A percentile compares a stretch with the other conserved stretches of the same genome.
Conservation (phyloP, 352 stramenopile species). For the Phytopythium kandeliae region DNA sequence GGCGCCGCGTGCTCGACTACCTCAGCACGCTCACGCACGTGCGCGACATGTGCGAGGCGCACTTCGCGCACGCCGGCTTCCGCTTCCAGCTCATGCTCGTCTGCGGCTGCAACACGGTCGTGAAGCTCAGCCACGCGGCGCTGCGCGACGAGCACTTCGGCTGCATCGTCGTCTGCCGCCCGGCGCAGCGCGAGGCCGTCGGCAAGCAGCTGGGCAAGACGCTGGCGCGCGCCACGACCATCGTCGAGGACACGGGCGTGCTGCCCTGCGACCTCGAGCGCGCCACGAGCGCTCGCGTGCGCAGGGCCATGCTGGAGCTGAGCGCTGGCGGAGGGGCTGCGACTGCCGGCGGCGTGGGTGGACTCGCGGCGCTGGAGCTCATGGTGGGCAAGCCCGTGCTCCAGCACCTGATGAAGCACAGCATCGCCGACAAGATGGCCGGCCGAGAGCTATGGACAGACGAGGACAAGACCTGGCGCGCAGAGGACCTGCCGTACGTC, state of each 20-base stretch:
- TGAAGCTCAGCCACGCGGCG: conserved; percentile 71
- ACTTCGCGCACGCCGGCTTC: conserved; percentile 39
- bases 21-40: conserved; percentile 68
- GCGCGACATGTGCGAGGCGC: conserved; percentile 65
- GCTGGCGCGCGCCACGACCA: conserved; percentile 47
- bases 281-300: conserved; percentile 57
- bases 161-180: conserved; percentile 60
- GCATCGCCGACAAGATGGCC: conserved; percentile 51
- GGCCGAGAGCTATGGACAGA: conserved; percentile 52
- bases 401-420: conserved; percentile 55
- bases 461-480: conserved; percentile 58
- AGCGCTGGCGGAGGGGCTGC: conserved; percentile 10
- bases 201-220: conserved; percentile 66
- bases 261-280: conserved; percentile 60
- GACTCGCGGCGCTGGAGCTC: conserved; percentile 34
- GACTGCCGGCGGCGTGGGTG: neutral
- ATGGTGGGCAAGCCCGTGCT: conserved; percentile 67
- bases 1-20: conserved; percentile 66
- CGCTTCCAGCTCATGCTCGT: conserved; percentile 76
- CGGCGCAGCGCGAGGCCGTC: conserved; percentile 63
- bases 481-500: conserved; percentile 61
- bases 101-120: conserved; percentile 71
- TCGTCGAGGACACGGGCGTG: conserved; percentile 69
- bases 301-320: conserved; percentile 31
- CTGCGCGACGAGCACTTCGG: conserved; percentile 62